These are phyloP conservation scores for Geranium incanum DNA, from an alignment of 441 rosid species.

Conservation along the genomic window DNA sequence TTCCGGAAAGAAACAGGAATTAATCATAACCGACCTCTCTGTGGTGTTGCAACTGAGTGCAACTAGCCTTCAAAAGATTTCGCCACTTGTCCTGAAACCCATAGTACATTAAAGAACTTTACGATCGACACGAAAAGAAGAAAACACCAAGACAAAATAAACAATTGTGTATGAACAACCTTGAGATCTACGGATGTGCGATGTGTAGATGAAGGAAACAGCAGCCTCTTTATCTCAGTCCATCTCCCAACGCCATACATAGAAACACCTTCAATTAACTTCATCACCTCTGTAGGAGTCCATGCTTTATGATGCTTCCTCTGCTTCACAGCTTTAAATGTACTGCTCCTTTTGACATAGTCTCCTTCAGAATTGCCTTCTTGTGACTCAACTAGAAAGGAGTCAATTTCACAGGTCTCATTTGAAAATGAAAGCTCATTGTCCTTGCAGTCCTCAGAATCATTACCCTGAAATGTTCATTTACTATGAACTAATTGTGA, in stretches of 20 bases:
- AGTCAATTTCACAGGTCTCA: background rate
- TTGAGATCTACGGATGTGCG: constrained; percentile 6
- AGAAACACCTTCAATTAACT: constrained; percentile 7
- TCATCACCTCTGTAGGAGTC: constrained; percentile 8
- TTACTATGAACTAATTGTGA: background rate
- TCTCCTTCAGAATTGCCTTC: background rate
- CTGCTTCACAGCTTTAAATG: background rate
- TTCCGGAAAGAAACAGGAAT: background rate
- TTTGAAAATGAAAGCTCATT: constrained; percentile 1
- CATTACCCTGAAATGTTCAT: background rate
- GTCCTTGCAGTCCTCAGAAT: constrained; percentile 8
- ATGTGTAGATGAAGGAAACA: constrained; percentile 8
- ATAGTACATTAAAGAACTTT: background rate
- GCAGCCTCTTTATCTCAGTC: constrained; percentile 10
- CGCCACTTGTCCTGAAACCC: constrained; percentile 10
- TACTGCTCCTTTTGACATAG: background rate
- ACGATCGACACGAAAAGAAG: background rate
- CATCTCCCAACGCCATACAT: constrained; percentile 7
- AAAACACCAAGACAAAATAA: background rate
- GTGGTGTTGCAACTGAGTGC: background rate
- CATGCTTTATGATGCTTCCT: constrained; percentile 7
- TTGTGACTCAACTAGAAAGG: constrained; percentile 3
- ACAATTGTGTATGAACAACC: background rate
- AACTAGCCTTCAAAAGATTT: constrained; percentile 9
- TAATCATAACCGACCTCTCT: background rate